Conservation (phyloP, 495 filamentous ascomycete genomes). For the Parathielavia hyrcaniae region DNA sequence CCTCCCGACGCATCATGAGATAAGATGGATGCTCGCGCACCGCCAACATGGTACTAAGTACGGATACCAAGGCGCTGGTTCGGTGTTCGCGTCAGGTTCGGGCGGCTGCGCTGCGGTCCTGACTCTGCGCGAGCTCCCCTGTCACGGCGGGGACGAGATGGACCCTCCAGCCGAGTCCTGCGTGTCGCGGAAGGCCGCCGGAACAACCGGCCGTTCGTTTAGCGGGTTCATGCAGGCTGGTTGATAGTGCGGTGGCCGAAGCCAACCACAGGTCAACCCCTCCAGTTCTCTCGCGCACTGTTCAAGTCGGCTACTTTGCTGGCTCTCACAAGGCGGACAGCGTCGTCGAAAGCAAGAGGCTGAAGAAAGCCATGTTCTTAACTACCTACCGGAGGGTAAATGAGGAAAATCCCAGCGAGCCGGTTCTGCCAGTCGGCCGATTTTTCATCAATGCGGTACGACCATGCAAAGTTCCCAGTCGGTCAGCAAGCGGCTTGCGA, state of each 20-base stretch:
- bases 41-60: not conserved
- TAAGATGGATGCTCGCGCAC: too few relatives aligned
- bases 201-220: not conserved
- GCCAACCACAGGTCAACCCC: not conserved
- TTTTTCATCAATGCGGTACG: not conserved
- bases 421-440: not conserved
- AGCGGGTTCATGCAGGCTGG: not conserved
- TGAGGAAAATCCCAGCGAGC: not conserved
- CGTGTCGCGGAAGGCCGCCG: slow-evolving; percentile 4
- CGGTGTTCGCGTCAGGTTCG: not conserved
- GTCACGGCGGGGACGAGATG: not conserved
- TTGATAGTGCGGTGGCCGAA: too few relatives aligned
- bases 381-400: not conserved
- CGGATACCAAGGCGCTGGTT: not conserved
- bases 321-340: not conserved
- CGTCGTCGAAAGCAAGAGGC: not conserved
- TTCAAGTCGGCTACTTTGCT: not conserved
- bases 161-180: not conserved
- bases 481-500: not conserved
- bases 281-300: too few relatives aligned
- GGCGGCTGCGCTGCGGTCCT: not conserved
- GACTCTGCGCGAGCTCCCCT: not conserved
- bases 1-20: not conserved
- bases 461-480: not conserved
- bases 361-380: not conserved